Evolutionary conservation across 2,329 filamentous ascomycete species (phyloP), one percentile per base, ranked within the genome.

Genomic region (Trichoderma koningiopsis): DNA sequence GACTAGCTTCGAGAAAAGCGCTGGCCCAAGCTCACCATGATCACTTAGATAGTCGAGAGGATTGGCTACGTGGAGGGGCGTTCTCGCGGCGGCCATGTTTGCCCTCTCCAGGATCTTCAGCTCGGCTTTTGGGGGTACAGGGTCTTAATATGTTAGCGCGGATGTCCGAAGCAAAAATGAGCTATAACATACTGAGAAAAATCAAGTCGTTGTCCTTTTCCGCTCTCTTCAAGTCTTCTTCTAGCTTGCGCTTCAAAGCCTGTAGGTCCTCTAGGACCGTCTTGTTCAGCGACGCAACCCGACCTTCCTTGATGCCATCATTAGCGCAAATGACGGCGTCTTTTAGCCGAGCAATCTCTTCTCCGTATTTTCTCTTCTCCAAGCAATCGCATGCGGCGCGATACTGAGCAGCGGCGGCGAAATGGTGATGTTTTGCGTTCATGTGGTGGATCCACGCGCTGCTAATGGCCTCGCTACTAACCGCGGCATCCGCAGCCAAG

Each of bases 371-470:
- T 61, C 91, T 86, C 85, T 97, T 98, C 81, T 98, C 96, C 16
- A 99, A 79, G 74, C 93, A 96, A 76, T 97, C 94, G 72, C 93
- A 91, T 0, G 96, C 93, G 31, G 95, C 93, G 16, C 96, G 86
- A 75, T 95, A 98, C 77, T 99, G 96, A 0, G 96, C 96, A 0
- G 96, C 96, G 0, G 93, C 95, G 1, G 95, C 94, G 81, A 99
- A 98, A 79, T 98, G 96, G 77, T 97, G 92, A 76, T 98, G 94
- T 79, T 98, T 99, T 6, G 95, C 96, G 31, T 92, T 94, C 87
- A 96, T 94, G 78, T 98, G 95, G 79, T 98, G 95, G 74, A 99
- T 97, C 96, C 95, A 98, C 72, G 96, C 92, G 68, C 92, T 94
- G 77, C 92, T 96, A 73, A 98, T 90, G 19, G 92, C 90, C 75